Evolutionary conservation across 2,329 filamentous ascomycete genomes (phyloP).

Genomic region (Ceratocystiopsis brevicomis): DNA sequence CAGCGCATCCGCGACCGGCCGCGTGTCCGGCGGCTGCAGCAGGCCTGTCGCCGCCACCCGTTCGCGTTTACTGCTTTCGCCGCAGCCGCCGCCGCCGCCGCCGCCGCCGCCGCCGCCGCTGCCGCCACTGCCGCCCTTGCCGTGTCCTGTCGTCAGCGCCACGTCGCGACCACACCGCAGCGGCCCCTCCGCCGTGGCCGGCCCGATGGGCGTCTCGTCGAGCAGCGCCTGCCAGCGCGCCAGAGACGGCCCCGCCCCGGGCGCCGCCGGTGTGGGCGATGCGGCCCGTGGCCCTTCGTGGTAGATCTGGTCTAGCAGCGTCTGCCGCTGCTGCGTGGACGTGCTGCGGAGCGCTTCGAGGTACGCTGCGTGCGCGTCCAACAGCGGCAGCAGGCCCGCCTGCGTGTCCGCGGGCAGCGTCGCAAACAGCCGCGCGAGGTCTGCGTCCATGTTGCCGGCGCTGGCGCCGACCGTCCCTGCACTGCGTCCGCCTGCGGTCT

Average conservation of each 20-base stretch:
- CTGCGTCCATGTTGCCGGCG: constrained; percentile 17
- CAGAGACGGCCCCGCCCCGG: constrained; percentile 54
- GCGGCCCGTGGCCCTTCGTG: background rate
- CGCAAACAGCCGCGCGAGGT: constrained; percentile 23
- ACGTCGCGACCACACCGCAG: constrained; percentile 36
- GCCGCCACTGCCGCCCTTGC: constrained; percentile 15
- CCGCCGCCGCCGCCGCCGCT: background rate
- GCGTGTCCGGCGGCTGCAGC: constrained; percentile 1
- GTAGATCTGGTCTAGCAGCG: constrained; percentile 28
- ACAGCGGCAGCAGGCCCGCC: constrained; percentile 24
- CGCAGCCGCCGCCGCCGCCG: background rate
- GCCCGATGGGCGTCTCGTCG: constrained; percentile 44
- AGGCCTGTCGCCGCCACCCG: background rate
- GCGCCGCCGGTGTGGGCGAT: constrained; percentile 6
- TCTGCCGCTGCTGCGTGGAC: constrained; percentile 35
- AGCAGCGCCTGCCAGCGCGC: constrained; percentile 53
- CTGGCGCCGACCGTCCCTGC: constrained; percentile 14
- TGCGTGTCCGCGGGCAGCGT: constrained; percentile 28
- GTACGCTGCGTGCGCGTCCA: constrained; percentile 43
- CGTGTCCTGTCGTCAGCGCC: constrained; percentile 12
- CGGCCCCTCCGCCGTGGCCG: constrained; percentile 30
- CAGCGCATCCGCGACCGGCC: constrained; percentile 2
- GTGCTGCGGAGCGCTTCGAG: constrained; percentile 33
- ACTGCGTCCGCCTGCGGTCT: background rate
- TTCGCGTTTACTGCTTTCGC: background rate